phyloP scores from a whole-genome alignment of 2,329 filamentous ascomycete species.

The Ilyonectria sp. region DNA sequence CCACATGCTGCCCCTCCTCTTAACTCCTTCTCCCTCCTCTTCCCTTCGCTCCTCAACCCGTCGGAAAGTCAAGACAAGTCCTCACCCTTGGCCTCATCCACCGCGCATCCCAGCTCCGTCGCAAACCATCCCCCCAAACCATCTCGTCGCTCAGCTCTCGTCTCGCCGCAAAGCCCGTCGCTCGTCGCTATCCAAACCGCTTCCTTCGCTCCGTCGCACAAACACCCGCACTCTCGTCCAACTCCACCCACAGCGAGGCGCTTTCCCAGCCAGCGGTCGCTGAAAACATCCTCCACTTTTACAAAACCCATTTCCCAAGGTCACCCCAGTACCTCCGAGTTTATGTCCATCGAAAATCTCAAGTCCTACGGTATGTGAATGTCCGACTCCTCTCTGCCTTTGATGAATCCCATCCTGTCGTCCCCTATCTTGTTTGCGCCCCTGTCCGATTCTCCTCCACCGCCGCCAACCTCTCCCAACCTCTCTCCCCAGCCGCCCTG shows the following conservation, averaged over 20 bases:
- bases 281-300: constrained; percentile 55
- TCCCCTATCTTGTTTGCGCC: neutral
- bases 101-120: constrained; percentile 30
- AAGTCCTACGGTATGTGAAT: constrained; percentile 87
- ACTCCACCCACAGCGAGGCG: constrained; percentile 61
- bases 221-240: constrained; percentile 27
- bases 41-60: constrained; percentile 25
- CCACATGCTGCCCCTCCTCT: constrained; percentile 39
- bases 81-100: constrained; percentile 14
- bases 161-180: constrained; percentile 4
- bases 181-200: constrained; percentile 13
- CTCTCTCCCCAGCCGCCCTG: neutral
- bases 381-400: neutral
- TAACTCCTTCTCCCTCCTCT: constrained; percentile 42
- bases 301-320: constrained; percentile 69
- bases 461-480: neutral
- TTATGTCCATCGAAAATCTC: constrained; percentile 99
- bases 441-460: neutral
- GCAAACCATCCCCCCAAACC: neutral
- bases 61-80: constrained; percentile 18
- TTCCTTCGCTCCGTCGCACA: constrained; percentile 28
- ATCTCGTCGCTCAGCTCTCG: neutral
- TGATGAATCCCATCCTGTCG: neutral
- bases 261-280: constrained; percentile 66
- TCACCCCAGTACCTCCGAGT: constrained; percentile 80